These are phyloP conservation scores for Eucalyptus curtisii DNA, from an alignment of 345 rosid species.

Conservation along the genomic window DNA sequence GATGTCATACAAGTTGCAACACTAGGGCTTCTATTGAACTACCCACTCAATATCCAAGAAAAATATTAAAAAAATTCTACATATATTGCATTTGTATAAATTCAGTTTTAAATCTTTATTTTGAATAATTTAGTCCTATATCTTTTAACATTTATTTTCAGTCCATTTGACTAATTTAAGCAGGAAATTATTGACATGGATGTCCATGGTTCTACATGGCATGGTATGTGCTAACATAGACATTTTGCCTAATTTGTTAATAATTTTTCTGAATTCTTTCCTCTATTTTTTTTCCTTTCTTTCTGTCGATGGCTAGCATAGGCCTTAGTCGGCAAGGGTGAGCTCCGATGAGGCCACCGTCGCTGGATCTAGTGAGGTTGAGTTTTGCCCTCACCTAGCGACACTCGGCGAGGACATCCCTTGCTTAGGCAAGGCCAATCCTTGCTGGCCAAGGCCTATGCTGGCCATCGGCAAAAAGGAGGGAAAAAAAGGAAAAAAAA, in stretches of 20 bases:
- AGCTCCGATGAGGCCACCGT: background rate
- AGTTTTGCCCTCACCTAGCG: background rate
- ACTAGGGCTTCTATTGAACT: background rate
- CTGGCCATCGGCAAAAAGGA: background rate
- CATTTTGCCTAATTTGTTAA: too few relatives aligned
- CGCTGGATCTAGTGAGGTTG: fast-evolving
- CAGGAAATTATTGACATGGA: background rate
- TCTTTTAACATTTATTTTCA: too few relatives aligned
- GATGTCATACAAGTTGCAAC: background rate
- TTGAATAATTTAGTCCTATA: background rate
- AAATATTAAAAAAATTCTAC: fast-evolving
- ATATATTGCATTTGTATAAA: too few relatives aligned
- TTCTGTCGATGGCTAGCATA: background rate
- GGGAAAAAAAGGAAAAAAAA: background rate
- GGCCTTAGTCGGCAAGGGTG: fast-evolving
- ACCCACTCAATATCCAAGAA: background rate
- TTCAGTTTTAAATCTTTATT: too few relatives aligned
- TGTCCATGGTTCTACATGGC: background rate
- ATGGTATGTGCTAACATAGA: too few relatives aligned
- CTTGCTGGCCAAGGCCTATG: fast-evolving
- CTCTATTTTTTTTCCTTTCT: background rate
- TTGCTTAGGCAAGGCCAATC: background rate
- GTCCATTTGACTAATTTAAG: background rate
- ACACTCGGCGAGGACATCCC: fast-evolving
- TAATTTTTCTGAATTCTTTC: too few relatives aligned